These are phyloP conservation scores for Penicillium sp. DNA, from an alignment of 2,329 filamentous ascomycete genomes.

Conservation along the genomic window DNA sequence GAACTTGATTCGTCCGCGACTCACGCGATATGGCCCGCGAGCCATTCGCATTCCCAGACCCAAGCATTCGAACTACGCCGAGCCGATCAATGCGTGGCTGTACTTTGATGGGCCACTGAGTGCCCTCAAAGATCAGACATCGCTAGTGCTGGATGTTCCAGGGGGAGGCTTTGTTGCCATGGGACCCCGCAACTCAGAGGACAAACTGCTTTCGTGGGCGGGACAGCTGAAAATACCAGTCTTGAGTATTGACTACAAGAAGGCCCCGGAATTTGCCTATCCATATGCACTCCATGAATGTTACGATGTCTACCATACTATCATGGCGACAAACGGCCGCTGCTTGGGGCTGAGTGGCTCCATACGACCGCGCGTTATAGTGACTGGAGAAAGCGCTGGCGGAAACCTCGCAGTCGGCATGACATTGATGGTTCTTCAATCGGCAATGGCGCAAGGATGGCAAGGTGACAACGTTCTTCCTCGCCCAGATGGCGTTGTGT, in stretches of 20 bases:
- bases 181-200: constrained; percentile 91
- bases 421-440: constrained; percentile 86
- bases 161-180: constrained; percentile 97
- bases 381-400: constrained; percentile 80
- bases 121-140: constrained; percentile 73
- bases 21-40: constrained; percentile 79
- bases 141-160: constrained; percentile 83
- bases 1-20: constrained; percentile 71
- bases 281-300: constrained; percentile 85
- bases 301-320: constrained; percentile 78
- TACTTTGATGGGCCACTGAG: constrained; percentile 90
- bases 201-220: constrained; percentile 91
- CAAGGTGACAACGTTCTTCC: constrained; percentile 65
- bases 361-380: constrained; percentile 65
- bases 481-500: constrained; percentile 74
- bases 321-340: constrained; percentile 70
- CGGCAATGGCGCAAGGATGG: constrained; percentile 60
- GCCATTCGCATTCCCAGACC: constrained; percentile 84
- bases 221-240: constrained; percentile 85
- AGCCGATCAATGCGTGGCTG: constrained; percentile 82
- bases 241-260: constrained; percentile 86
- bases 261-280: constrained; percentile 82
- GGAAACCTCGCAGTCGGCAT: constrained; percentile 79
- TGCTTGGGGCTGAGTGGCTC: constrained; percentile 74
- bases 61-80: constrained; percentile 74